phyloP scores from a whole-genome alignment of 768 basidiomycete genomes.

The Thelephora aurantiotincta region DNA sequence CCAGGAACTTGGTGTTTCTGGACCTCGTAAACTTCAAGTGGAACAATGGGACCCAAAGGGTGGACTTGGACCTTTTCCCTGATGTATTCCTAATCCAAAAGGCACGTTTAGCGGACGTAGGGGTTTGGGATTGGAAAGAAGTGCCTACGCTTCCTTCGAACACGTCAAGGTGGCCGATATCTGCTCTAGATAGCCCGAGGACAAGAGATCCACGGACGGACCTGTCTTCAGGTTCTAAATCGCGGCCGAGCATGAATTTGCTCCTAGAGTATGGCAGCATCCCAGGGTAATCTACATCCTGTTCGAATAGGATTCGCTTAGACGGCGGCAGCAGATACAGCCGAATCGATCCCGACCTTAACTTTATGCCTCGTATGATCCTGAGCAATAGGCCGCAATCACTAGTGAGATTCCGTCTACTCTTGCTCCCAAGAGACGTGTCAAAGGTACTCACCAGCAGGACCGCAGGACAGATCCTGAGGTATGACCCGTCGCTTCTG shows the following conservation, averaged over 20 bases:
- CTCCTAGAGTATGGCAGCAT: constrained; percentile 48
- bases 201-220: constrained; percentile 74
- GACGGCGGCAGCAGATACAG: neutral
- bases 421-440: neutral
- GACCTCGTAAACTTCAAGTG: constrained; percentile 16
- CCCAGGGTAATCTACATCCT: constrained; percentile 75
- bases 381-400: constrained; percentile 22
- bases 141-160: constrained; percentile 68
- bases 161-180: constrained; percentile 55
- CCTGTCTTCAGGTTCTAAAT: constrained; percentile 24
- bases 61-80: constrained; percentile 39
- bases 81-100: constrained; percentile 49
- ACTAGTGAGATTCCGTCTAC: constrained; percentile 1
- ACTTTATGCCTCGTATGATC: constrained; percentile 75
- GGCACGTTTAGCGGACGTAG: neutral
- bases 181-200: constrained; percentile 45
- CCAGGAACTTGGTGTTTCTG: constrained; percentile 8
- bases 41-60: constrained; percentile 31
- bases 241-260: constrained; percentile 27
- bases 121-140: neutral
- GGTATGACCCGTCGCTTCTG: constrained; percentile 43
- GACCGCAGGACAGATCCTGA: constrained; percentile 61
- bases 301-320: neutral
- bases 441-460: constrained; percentile 36
- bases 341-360: constrained; percentile 26